Evolutionary conservation across 768 basidiomycete species (phyloP).

Genomic region (Lentinula boryana): DNA sequence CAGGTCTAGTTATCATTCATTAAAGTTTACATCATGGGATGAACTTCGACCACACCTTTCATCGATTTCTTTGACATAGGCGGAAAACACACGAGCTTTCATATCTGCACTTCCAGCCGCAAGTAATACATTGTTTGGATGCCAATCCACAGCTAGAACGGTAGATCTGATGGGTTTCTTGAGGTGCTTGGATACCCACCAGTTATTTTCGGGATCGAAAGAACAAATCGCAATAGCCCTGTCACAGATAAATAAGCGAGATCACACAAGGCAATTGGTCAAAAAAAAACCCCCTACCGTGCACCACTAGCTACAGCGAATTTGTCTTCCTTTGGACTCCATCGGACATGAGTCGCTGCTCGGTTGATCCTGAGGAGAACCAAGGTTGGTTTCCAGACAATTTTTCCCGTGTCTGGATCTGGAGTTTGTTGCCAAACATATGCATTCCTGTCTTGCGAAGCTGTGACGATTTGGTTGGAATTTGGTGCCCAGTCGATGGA

Average conservation of each 20-base stretch:
- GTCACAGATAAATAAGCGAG: background rate
- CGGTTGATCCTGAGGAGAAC: conserved; percentile 93
- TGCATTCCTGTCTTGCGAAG: conserved; percentile 98
- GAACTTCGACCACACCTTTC: conserved; percentile 51
- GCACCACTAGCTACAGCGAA: conserved; percentile 98
- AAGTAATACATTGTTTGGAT: conserved; percentile 96
- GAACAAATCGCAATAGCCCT: conserved; percentile 95
- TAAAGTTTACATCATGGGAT: too few relatives aligned
- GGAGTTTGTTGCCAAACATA: conserved; percentile 93
- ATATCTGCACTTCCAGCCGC: conserved; percentile 97
- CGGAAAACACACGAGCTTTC: conserved; percentile 96
- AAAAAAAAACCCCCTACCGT: conserved; percentile 41
- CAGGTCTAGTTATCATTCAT: conserved; percentile 47
- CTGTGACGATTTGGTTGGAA: conserved; percentile 96
- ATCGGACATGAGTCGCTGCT: conserved; percentile 90
- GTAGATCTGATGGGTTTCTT: conserved; percentile 98
- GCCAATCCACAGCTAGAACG: conserved; percentile 94
- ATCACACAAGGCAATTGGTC: background rate
- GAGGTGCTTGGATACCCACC: conserved; percentile 97
- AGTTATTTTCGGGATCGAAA: conserved; percentile 96
- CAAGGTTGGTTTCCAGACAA: conserved; percentile 93
- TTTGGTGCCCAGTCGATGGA: conserved; percentile 98
- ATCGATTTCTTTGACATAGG: conserved; percentile 98
- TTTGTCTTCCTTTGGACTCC: conserved; percentile 98
- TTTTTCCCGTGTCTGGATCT: conserved; percentile 64